Base-by-base conservation (phyloP, 805 yeast genomes). In the Lachancea lanzarotensis region DNA sequence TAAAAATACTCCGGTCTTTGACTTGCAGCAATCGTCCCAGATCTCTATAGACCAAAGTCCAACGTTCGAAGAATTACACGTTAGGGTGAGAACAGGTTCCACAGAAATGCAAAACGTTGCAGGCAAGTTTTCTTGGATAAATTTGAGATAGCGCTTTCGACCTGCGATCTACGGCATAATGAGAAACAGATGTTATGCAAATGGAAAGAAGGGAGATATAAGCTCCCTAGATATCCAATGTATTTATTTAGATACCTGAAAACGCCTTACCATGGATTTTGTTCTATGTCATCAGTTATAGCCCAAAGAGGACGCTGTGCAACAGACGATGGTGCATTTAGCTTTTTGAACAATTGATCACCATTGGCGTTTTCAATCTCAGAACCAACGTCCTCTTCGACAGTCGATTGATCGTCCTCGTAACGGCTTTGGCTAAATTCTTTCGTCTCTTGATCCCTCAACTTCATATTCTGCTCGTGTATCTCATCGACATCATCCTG, bases 401-500 rank as follows among this genome's bases (percentile, higher is more conserved):
- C 25, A 8, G 8, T 22, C 8, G 25, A 22, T 8, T 6, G 25
- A 22, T 22, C 25, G 25, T 22, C 25, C 8, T 22, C 25, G 8
- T 6, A 22, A 4, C 25, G 27, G n/a, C 31, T 51, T 6, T 47
- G 40, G 3, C 52, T 50, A 12, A 41, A 45, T 7, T 52, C 55
- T 11, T 50, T 40, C 19, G 36, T 48, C 32, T 52, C 41, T 41
- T 29, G 48, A 45, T 15, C 46, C 43, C 65, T 42, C 48, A 60
- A 11, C 45, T 61, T 48, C 50, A 57, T 29, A 20, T 55, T 58
- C 15, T 62, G 72, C 43, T 78, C 83, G 47, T 74, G 76, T 18
- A 83, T 71, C 45, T 79, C 85, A 52, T 84, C 95, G 30, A 87
- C 66, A 43, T 76, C 79, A 57, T 87, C 96, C 45, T 82, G 65